Evolutionary conservation across 1,284 basidiomycete species (phyloP).

Genomic region (Apiotrichum gracile): DNA sequence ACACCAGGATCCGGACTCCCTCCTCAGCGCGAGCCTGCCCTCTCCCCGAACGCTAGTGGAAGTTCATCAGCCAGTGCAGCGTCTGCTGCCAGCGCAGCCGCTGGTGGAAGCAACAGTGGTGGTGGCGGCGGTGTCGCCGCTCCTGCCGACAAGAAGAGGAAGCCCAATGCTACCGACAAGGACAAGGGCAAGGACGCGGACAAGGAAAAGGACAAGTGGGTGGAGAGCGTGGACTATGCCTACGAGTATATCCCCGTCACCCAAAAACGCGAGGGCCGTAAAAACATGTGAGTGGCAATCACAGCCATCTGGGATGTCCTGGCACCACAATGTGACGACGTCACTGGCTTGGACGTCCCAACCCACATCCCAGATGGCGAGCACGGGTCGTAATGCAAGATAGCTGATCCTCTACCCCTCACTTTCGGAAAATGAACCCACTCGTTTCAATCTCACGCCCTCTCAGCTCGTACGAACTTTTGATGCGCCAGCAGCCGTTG

Average conservation of each 20-base stretch:
- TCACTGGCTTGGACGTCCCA: background rate
- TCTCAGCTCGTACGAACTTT: constrained; percentile 66
- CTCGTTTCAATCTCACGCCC: background rate
- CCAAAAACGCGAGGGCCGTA: constrained; percentile 22
- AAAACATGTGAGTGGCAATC: constrained; percentile 27
- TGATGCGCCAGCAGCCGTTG: constrained; percentile 79
- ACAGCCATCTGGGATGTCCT: background rate
- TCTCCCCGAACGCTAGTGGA: background rate
- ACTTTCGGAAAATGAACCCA: no score
- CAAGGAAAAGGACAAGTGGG: constrained; percentile 18
- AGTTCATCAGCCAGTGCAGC: background rate
- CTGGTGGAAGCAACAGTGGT: background rate
- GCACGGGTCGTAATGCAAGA: no score
- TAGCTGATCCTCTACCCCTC: no score
- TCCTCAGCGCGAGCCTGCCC: background rate
- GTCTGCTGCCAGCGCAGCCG: background rate
- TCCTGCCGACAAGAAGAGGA: background rate
- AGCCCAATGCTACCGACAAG: background rate
- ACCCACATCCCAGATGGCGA: no score
- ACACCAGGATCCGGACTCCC: background rate
- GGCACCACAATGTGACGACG: background rate
- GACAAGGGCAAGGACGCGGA: no score
- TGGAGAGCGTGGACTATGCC: constrained; percentile 35
- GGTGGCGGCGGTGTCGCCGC: background rate
- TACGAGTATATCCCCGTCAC: constrained; percentile 43